phyloP scores from a whole-genome alignment of 768 basidiomycete species.

The Antrodiella citrinella region DNA sequence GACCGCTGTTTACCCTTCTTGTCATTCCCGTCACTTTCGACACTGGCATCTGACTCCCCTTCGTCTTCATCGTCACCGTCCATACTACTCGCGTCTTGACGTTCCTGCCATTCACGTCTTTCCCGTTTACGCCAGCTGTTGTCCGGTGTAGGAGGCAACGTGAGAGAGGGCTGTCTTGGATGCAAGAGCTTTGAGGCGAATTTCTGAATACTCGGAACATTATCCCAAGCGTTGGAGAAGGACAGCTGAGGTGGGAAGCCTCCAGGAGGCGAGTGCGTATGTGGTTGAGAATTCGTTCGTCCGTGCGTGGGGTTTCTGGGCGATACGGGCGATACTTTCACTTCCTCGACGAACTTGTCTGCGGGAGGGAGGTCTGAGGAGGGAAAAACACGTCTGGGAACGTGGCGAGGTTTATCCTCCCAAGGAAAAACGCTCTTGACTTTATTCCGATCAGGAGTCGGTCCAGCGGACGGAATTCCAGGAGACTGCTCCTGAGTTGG shows the following conservation, averaged over 20 bases:
- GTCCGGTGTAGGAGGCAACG: constrained; percentile 44
- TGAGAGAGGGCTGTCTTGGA: constrained; percentile 33
- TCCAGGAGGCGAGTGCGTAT: constrained; percentile 24
- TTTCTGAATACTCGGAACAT: constrained; percentile 66
- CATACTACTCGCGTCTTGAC: constrained; percentile 60
- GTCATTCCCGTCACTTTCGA: constrained; percentile 20
- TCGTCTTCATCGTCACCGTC: constrained; percentile 82
- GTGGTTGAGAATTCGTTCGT: constrained; percentile 9
- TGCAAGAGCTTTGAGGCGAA: constrained; percentile 59
- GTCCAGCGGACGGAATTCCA: constrained; percentile 25
- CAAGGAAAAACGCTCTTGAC: constrained; percentile 89
- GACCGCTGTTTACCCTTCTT: constrained; percentile 16
- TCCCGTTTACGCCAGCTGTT: constrained; percentile 26
- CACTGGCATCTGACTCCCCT: constrained; percentile 46
- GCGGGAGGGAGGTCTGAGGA: constrained; percentile 45
- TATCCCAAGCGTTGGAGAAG: constrained; percentile 84
- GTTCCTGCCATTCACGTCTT: constrained; percentile 42
- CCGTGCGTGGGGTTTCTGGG: constrained; percentile 7
- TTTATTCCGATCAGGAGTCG: constrained; percentile 62
- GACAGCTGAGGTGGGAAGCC: constrained; percentile 52
- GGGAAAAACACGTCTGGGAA: constrained; percentile 71
- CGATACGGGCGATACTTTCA: constrained; percentile 14
- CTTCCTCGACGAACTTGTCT: constrained; percentile 18
- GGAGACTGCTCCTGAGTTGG: constrained; percentile 35
- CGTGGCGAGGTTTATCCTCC: constrained; percentile 68